These are phyloP conservation scores for Nemania sp. DNA, from an alignment of 2,329 filamentous ascomycete species.

Conservation along the genomic window DNA sequence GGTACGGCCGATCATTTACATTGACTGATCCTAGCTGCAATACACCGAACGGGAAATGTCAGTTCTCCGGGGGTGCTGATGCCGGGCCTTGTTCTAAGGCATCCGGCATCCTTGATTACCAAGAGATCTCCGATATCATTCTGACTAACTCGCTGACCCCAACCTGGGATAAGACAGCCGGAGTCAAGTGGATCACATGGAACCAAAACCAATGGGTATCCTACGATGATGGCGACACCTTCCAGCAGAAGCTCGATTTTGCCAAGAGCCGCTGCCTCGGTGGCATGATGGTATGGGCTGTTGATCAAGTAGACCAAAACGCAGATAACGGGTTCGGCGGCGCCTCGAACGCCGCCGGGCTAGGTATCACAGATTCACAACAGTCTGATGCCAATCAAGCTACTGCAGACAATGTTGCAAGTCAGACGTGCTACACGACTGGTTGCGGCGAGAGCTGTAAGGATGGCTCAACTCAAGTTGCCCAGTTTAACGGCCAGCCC, in stretches of 20 bases:
- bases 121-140: conserved; percentile 52
- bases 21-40: conserved; percentile 47
- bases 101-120: conserved; percentile 48
- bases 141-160: conserved; percentile 38
- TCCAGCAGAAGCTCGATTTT: not conserved
- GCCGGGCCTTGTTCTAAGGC: conserved; percentile 47
- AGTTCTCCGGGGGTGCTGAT: conserved; percentile 43
- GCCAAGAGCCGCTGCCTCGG: conserved; percentile 45
- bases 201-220: conserved; percentile 33
- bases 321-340: too few relatives aligned
- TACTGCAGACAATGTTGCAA: not conserved
- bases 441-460: not conserved
- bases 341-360: too few relatives aligned
- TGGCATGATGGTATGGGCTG: conserved; percentile 47
- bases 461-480: not conserved
- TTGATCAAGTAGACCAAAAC: conserved; percentile 15
- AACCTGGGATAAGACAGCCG: conserved; percentile 28
- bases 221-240: too few relatives aligned
- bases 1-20: conserved; percentile 61
- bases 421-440: not conserved
- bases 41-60: conserved; percentile 39
- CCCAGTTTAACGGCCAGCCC: conserved; percentile 3
- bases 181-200: conserved; percentile 49
- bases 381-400: not conserved
- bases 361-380: not conserved